Percentiles rank a stretch among this genome's conserved stretches.
These are phyloP conservation scores for Fusarium nisikadoi DNA, from an alignment of 2,329 filamentous ascomycete genomes.

Conservation along the genomic window DNA sequence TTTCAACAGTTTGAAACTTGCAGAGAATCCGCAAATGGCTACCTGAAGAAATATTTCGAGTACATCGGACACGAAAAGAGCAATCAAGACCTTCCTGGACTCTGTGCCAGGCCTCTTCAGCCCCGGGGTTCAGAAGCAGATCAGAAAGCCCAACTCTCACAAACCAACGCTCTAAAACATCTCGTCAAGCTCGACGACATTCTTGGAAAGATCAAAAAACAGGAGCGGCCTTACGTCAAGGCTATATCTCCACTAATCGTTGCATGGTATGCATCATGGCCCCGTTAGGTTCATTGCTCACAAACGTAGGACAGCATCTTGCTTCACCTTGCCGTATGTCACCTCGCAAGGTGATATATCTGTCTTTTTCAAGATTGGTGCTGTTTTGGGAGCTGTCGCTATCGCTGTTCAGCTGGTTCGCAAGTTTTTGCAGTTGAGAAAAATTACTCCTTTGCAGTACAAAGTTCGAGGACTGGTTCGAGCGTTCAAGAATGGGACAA, in stretches of 20 bases:
- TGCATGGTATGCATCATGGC: neutral
- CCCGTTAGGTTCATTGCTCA: neutral
- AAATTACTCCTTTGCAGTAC: neutral
- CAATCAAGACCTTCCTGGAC: neutral
- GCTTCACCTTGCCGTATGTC: neutral
- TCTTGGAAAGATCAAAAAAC: neutral
- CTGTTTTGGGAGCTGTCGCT: fast-evolving
- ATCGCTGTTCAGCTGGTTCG: fast-evolving
- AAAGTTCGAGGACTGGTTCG: slow-evolving; percentile 4
- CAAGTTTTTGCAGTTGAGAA: neutral
- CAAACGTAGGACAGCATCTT: neutral
- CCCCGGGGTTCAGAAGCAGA: fast-evolving
- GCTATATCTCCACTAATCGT: neutral
- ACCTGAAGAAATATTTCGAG: neutral
- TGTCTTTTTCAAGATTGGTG: fast-evolving
- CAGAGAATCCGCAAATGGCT: neutral
- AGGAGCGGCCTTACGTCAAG: neutral
- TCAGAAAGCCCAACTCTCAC: neutral
- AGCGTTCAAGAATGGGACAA: slow-evolving; percentile 19
- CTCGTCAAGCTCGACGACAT: neutral
- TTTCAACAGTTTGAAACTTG: neutral
- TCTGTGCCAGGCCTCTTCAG: neutral
- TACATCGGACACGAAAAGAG: fast-evolving
- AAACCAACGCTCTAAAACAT: fast-evolving
- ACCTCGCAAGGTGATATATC: fast-evolving